These are phyloP conservation scores for Phaeodactylum tricornutum DNA, from an alignment of 108 stramenopile genomes.

Conservation along the genomic window DNA sequence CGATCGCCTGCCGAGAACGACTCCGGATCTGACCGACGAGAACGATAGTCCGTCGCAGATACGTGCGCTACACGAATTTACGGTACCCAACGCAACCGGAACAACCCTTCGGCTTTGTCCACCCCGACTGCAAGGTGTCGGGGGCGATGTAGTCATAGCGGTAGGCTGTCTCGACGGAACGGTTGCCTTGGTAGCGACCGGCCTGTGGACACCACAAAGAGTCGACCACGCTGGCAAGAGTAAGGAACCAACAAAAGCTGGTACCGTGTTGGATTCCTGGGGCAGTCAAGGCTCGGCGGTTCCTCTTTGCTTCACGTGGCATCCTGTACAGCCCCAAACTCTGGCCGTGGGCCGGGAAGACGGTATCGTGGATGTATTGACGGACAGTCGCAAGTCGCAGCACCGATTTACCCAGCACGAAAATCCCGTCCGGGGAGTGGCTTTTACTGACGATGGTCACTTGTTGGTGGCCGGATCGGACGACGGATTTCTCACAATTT, in stretches of 20 bases:
- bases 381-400: neutral
- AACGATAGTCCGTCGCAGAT: slow-evolving; percentile 1
- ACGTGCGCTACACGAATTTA: slow-evolving; percentile 12
- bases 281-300: slow-evolving; percentile 13
- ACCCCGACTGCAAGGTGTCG: slow-evolving; percentile 14
- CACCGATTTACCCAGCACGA: slow-evolving; percentile 28
- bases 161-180: slow-evolving; percentile 38
- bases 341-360: slow-evolving; percentile 34
- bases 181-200: slow-evolving; percentile 25
- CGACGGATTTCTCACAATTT: slow-evolving; percentile 26
- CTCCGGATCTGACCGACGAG: neutral
- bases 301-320: slow-evolving; percentile 15
- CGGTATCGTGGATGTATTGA: slow-evolving; percentile 24
- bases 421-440: slow-evolving; percentile 24
- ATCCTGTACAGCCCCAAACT: slow-evolving; percentile 7
- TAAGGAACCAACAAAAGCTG: slow-evolving; percentile 17
- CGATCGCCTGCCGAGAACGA: neutral
- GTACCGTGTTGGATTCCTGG: slow-evolving; percentile 17
- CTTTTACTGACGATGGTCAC: slow-evolving; percentile 29
- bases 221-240: neutral
- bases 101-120: slow-evolving; percentile 16
- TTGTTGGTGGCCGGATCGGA: slow-evolving; percentile 28
- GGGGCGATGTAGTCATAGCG: slow-evolving; percentile 25
- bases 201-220: slow-evolving; percentile 24
- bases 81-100: slow-evolving; percentile 29